phyloP scores from a whole-genome alignment of 1,139 yeast species.

The Pichia sp. region DNA sequence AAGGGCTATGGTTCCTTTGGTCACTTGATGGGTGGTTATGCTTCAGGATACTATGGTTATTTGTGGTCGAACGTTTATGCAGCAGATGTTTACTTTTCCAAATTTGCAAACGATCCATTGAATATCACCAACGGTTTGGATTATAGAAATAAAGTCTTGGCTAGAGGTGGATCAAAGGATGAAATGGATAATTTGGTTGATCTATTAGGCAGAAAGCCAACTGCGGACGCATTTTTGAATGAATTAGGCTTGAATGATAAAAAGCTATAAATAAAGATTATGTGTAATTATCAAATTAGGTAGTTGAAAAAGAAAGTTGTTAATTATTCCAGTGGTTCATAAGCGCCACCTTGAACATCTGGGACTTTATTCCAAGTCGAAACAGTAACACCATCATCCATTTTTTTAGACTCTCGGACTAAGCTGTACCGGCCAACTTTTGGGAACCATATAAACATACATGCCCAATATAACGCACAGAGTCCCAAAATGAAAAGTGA shows the following conservation, averaged over 20 bases:
- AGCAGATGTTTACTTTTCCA: constrained; percentile 70
- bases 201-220: constrained; percentile 70
- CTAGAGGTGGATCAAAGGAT: constrained; percentile 67
- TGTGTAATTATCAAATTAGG: not conserved
- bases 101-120: constrained; percentile 62
- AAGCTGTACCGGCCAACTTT: constrained; percentile 32
- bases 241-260: constrained; percentile 43
- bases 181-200: constrained; percentile 56
- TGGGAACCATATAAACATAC: constrained; percentile 38
- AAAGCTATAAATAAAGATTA: no score
- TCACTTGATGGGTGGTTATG: constrained; percentile 80
- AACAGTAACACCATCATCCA: constrained; percentile 42
- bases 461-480: constrained; percentile 41
- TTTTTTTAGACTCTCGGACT: constrained; percentile 27
- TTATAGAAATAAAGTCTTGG: constrained; percentile 63
- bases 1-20: constrained; percentile 74
- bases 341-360: not conserved
- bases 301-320: no score
- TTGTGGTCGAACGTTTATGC: constrained; percentile 83
- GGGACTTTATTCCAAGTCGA: constrained; percentile 33
- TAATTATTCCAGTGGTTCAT: constrained; percentile 1
- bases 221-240: constrained; percentile 56
- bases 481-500: constrained; percentile 21
- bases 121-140: constrained; percentile 50
- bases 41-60: constrained; percentile 82